phyloP scores from a whole-genome alignment of 352 stramenopile species.

The Phytopythium ostracodes region DNA sequence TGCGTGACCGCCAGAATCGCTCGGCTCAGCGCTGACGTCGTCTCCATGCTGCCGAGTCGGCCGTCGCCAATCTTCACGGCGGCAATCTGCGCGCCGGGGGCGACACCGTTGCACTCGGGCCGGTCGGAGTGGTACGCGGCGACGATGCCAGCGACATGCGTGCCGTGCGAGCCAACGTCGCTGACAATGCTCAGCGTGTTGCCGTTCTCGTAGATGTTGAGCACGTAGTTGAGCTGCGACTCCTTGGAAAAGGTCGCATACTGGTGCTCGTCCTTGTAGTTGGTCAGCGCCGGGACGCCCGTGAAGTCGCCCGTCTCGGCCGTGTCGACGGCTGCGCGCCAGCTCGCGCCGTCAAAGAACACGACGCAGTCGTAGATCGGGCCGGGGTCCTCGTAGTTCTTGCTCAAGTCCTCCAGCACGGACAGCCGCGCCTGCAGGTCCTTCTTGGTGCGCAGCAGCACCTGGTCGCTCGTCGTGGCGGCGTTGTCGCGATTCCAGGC shows the following conservation, averaged over 20 bases:
- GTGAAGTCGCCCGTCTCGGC: slow-evolving; percentile 84
- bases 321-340: slow-evolving; percentile 86
- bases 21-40: slow-evolving; percentile 80
- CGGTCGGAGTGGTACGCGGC: slow-evolving; percentile 87
- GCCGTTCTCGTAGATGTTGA: slow-evolving; percentile 95
- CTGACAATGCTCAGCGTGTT: slow-evolving; percentile 91
- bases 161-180: slow-evolving; percentile 93
- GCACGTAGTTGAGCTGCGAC: slow-evolving; percentile 92
- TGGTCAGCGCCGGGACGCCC: slow-evolving; percentile 52
- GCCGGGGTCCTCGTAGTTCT: slow-evolving; percentile 87
- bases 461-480: slow-evolving; percentile 55
- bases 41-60: slow-evolving; percentile 94
- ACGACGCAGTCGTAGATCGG: slow-evolving; percentile 93
- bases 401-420: slow-evolving; percentile 66
- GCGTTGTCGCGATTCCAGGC: slow-evolving; percentile 59
- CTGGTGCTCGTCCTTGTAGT: slow-evolving; percentile 73
- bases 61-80: slow-evolving; percentile 95
- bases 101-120: slow-evolving; percentile 90
- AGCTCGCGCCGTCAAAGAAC: slow-evolving; percentile 79
- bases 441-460: slow-evolving; percentile 52
- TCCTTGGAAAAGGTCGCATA: slow-evolving; percentile 88
- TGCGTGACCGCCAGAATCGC: slow-evolving; percentile 89
- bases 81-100: slow-evolving; percentile 91
- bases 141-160: slow-evolving; percentile 95
- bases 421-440: slow-evolving; percentile 78